A percentile compares a stretch with the other conserved stretches of the same genome.
phyloP scores from a whole-genome alignment of 495 filamentous ascomycete species.

The Immersiella caudata region DNA sequence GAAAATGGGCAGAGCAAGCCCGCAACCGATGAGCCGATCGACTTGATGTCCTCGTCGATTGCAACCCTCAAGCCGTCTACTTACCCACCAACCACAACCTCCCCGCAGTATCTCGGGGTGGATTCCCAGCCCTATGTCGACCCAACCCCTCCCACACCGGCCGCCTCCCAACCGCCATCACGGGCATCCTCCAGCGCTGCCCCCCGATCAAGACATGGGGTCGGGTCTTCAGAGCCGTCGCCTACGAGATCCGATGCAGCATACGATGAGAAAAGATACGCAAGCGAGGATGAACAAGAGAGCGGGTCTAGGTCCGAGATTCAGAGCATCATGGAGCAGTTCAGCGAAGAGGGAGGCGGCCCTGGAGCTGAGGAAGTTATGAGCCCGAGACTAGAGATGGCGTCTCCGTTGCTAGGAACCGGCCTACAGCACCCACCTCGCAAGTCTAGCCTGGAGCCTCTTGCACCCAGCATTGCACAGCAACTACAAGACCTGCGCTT shows the following conservation, averaged over 20 bases:
- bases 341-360: constrained; percentile 67
- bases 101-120: constrained; percentile 46
- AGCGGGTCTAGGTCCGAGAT: constrained; percentile 83
- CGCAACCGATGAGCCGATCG: constrained; percentile 28
- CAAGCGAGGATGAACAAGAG: constrained; percentile 60
- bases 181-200: constrained; percentile 51
- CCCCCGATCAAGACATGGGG: constrained; percentile 35
- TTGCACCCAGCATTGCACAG: constrained; percentile 50
- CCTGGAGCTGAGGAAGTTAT: constrained; percentile 75
- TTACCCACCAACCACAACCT: constrained; percentile 31
- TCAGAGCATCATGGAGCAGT: constrained; percentile 93
- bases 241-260: constrained; percentile 61
- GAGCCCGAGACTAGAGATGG: constrained; percentile 76
- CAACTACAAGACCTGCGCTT: constrained; percentile 51
- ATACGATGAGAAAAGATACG: constrained; percentile 53
- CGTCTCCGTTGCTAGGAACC: constrained; percentile 66
- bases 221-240: constrained; percentile 49
- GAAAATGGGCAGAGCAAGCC: constrained; percentile 6
- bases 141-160: constrained; percentile 64
- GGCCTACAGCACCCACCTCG: constrained; percentile 74
- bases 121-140: constrained; percentile 60
- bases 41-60: constrained; percentile 56
- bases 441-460: constrained; percentile 78
- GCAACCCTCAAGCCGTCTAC: constrained; percentile 54
- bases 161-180: constrained; percentile 50